Percentiles rank a stretch among this genome's conserved stretches.
Conservation (phyloP, 2,329 filamentous ascomycete genomes). For the Didymella segeticola region DNA sequence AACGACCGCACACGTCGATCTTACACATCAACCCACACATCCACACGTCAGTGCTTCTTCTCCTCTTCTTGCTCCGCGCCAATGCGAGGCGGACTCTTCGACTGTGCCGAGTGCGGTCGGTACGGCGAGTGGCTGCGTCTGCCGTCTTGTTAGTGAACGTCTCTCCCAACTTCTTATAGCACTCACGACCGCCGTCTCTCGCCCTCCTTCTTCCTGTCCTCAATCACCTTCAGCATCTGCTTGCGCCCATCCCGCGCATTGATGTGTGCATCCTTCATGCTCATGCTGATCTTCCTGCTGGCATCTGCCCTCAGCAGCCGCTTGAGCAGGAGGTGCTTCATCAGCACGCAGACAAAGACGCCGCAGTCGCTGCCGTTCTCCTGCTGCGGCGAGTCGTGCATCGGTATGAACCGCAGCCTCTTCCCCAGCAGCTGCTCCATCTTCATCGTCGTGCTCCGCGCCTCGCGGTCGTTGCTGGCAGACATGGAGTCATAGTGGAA, state of each 20-base stretch:
- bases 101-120: constrained; percentile 37
- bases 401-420: constrained; percentile 75
- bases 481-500: constrained; percentile 96
- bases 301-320: constrained; percentile 79
- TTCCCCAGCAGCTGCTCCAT: constrained; percentile 72
- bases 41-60: constrained; percentile 8
- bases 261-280: constrained; percentile 82
- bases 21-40: too few species aligned
- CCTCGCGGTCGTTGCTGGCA: constrained; percentile 77
- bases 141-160: neutral
- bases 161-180: neutral
- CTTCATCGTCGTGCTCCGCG: constrained; percentile 71
- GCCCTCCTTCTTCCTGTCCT: constrained; percentile 84
- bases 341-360: constrained; percentile 92
- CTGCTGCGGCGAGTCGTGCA: constrained; percentile 87
- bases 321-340: constrained; percentile 91
- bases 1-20: too few species aligned
- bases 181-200: constrained; percentile 81
- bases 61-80: constrained; percentile 39
- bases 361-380: constrained; percentile 93
- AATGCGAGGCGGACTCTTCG: constrained; percentile 48
- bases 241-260: constrained; percentile 82
- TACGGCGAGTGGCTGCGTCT: constrained; percentile 47
- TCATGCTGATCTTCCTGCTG: constrained; percentile 91
- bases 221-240: constrained; percentile 90